Evolutionary conservation across 257 asterid species (phyloP).

Genomic region (Misopates orontium): DNA sequence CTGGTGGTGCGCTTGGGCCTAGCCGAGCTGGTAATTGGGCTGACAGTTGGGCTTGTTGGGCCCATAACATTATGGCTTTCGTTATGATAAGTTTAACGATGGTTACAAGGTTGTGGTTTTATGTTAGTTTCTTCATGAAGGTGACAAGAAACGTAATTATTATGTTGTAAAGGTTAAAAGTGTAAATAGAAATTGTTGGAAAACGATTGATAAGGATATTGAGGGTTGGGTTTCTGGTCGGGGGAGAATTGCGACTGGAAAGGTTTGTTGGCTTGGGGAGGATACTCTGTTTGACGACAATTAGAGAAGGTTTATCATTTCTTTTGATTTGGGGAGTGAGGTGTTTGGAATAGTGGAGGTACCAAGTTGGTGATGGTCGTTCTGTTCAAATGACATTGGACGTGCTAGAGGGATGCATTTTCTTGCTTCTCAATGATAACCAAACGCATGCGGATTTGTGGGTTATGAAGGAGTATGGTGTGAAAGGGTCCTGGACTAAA

Average conservation of each 20-base stretch:
- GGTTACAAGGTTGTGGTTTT: too few relatives aligned
- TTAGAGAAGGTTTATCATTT: neutral
- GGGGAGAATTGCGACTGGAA: neutral
- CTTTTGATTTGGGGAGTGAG: neutral
- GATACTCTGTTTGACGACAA: neutral
- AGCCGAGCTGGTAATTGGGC: too few relatives aligned
- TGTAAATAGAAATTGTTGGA: neutral
- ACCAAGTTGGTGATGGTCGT: neutral
- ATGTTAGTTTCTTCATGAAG: too few relatives aligned
- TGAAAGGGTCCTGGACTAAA: slow-evolving; percentile 1
- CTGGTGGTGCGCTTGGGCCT: too few relatives aligned
- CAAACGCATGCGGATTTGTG: neutral
- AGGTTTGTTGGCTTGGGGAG: neutral
- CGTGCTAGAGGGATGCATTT: neutral
- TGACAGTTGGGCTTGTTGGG: too few relatives aligned
- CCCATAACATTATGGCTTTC: too few relatives aligned
- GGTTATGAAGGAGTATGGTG: slow-evolving; percentile 16
- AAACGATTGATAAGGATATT: neutral
- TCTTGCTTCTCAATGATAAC: neutral
- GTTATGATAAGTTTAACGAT: too few relatives aligned
- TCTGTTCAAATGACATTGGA: neutral
- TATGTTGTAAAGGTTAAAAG: too few relatives aligned
- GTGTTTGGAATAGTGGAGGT: slow-evolving; percentile 1
- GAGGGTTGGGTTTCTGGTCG: neutral
- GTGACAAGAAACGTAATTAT: too few relatives aligned